Conservation (phyloP, 306 rosid species). For the Senna siamea region DNA sequence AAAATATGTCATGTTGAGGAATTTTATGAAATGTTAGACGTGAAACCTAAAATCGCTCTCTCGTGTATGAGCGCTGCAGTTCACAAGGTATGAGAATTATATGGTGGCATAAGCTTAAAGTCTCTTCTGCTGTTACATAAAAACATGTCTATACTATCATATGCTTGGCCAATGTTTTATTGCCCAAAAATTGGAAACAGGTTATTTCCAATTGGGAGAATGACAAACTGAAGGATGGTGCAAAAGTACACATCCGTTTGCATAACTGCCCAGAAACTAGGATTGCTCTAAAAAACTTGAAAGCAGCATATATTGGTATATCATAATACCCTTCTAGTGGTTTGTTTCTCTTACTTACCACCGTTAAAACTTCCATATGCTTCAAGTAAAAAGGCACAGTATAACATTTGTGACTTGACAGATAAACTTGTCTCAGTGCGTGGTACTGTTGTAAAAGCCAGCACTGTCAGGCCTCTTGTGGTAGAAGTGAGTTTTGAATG, state of each 20-base stretch:
- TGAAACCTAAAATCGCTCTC: conserved; percentile 74
- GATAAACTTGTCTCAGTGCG: conserved; percentile 94
- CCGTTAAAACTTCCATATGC: conserved; percentile 4
- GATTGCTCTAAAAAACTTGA: conserved; percentile 88
- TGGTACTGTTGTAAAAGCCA: conserved; percentile 87
- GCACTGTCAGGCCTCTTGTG: conserved; percentile 78
- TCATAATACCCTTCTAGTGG: neutral
- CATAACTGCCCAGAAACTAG: conserved; percentile 80
- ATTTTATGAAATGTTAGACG: conserved; percentile 61
- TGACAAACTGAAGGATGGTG: conserved; percentile 47
- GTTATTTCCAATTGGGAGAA: conserved; percentile 55
- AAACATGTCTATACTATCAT: conserved; percentile 13
- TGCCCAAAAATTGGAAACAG: conserved; percentile 49
- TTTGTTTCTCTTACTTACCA: conserved; percentile 5
- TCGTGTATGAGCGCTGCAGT: conserved; percentile 73
- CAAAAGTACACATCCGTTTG: conserved; percentile 69
- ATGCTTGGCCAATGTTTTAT: conserved; percentile 27
- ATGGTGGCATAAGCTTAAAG: neutral
- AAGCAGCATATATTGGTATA: conserved; percentile 91
- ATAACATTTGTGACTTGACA: conserved; percentile 45
- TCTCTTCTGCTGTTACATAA: neutral
- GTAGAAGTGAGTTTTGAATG: conserved; percentile 82
- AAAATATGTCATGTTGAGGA: conserved; percentile 51
- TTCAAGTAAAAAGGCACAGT: conserved; percentile 13
- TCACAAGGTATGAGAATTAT: conserved; percentile 60